phyloP scores from a whole-genome alignment of 164 flowering plant species.

The Aristolochia fimbriata region DNA sequence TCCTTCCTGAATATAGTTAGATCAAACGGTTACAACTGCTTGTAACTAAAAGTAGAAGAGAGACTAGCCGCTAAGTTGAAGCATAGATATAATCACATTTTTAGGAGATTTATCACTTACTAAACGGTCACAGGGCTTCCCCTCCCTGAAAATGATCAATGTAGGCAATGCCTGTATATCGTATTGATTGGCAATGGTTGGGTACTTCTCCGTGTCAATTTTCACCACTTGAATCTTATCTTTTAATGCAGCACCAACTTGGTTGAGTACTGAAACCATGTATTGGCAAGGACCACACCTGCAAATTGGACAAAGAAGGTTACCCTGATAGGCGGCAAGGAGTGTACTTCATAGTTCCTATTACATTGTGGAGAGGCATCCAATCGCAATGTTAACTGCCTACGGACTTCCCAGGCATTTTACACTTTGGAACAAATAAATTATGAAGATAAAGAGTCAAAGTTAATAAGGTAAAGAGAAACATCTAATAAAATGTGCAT shows the following conservation, averaged over 20 bases:
- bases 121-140: constrained; percentile 71
- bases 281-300: constrained; percentile 99
- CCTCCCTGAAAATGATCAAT: constrained; percentile 80
- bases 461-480: background rate
- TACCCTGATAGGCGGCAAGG: too few species aligned
- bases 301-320: constrained; percentile 11
- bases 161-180: constrained; percentile 77
- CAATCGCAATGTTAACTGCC: background rate
- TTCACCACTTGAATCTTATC: constrained; percentile 80
- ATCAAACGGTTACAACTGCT: too few species aligned
- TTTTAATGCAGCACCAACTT: constrained; percentile 47
- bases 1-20: constrained; percentile 54
- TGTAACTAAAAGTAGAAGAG: too few species aligned
- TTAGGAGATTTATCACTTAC: constrained; percentile 40
- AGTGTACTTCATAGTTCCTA: background rate
- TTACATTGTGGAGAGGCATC: background rate
- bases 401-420: background rate
- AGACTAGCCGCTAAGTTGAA: background rate
- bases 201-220: constrained; percentile 91
- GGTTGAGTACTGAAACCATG: constrained; percentile 76
- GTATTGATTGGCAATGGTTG: constrained; percentile 64
- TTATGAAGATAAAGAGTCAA: background rate
- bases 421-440: background rate
- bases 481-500: background rate
- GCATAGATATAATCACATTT: background rate